Conservation (phyloP, 2,329 filamentous ascomycete species). For the Pestalotiopsis sp. region DNA sequence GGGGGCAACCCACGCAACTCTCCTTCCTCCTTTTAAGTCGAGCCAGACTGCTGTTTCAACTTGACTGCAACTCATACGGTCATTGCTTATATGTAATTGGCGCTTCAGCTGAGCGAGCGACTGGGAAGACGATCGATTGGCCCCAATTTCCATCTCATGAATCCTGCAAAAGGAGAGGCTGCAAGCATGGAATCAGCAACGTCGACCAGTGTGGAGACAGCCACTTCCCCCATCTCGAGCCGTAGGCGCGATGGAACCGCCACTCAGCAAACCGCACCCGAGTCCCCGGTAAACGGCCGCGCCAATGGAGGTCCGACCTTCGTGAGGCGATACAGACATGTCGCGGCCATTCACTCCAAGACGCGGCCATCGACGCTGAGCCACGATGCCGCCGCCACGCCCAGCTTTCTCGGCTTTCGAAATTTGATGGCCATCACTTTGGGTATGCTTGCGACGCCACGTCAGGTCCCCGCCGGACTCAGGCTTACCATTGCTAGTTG, state of each 20-base stretch:
- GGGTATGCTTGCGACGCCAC: conserved; percentile 49
- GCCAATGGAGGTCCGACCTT: conserved; percentile 24
- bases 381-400: conserved; percentile 71
- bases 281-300: neutral
- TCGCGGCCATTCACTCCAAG: conserved; percentile 79
- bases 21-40: neutral
- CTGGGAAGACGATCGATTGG: neutral
- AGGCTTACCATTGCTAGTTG: conserved; percentile 54
- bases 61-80: neutral
- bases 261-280: neutral
- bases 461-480: neutral
- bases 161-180: conserved; percentile 9
- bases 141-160: conserved; percentile 6
- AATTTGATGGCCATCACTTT: conserved; percentile 96
- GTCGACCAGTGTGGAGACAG: conserved; percentile 33
- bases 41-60: neutral
- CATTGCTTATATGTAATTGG: neutral
- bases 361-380: conserved; percentile 78
- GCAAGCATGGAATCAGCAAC: conserved; percentile 42
- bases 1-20: neutral
- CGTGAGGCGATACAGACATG: conserved; percentile 81
- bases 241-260: conserved; percentile 18
- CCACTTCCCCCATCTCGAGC: conserved; percentile 18
- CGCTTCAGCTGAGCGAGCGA: neutral
- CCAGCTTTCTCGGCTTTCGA: conserved; percentile 90